Evolutionary conservation across 306 rosid genomes (phyloP).

Genomic region (Potentilla sterilis): DNA sequence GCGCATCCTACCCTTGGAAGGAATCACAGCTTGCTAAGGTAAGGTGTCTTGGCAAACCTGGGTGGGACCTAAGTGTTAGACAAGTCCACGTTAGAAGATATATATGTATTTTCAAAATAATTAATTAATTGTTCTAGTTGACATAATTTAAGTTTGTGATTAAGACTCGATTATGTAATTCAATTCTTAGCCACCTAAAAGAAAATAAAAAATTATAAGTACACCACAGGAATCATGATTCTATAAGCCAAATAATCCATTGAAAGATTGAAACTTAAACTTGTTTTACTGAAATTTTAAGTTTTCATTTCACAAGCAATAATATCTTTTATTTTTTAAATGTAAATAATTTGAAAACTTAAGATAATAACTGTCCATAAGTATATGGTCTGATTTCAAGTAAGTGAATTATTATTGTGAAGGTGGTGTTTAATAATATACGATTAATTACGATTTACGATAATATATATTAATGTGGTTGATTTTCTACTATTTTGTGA

Average conservation of each 20-base stretch:
- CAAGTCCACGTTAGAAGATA: constrained; percentile 5
- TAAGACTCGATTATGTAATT: background rate
- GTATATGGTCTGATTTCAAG: background rate
- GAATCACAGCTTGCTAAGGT: background rate
- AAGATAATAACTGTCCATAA: background rate
- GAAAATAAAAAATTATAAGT: background rate
- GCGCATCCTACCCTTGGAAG: constrained; percentile 13
- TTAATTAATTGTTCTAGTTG: background rate
- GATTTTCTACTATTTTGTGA: background rate
- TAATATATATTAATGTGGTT: background rate
- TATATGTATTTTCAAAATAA: background rate
- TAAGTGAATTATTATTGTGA: background rate
- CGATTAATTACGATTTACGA: too few relatives aligned
- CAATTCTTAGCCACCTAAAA: background rate
- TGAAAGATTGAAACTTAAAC: background rate
- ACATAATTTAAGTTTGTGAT: constrained; percentile 5
- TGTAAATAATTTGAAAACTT: background rate
- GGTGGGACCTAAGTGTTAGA: constrained; percentile 16
- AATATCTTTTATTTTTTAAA: background rate
- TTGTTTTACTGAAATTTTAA: background rate
- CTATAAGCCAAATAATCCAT: background rate
- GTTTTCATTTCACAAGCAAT: background rate
- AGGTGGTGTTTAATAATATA: background rate
- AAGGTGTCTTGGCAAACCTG: background rate
- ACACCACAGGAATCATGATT: background rate